These are phyloP conservation scores for Eutreptiella sp. DNA, from an alignment of 208 protist genomes.

Conservation along the genomic window DNA sequence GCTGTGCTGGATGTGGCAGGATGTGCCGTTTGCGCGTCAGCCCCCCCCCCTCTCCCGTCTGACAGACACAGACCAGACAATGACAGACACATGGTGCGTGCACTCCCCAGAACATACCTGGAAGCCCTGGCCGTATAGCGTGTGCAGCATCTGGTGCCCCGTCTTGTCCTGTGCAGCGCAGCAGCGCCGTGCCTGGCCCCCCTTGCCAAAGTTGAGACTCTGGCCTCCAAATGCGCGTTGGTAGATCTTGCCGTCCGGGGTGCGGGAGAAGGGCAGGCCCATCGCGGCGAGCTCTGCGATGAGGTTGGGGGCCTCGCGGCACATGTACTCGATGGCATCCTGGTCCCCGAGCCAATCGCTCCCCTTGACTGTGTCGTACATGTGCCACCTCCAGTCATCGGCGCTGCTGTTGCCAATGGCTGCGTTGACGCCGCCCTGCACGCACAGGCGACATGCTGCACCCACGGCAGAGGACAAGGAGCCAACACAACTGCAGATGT, in stretches of 20 bases:
- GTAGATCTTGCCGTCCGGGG: constrained; percentile 97
- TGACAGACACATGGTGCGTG: too few species aligned
- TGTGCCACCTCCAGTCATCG: constrained; percentile 98
- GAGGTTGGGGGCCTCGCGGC: constrained; percentile 84
- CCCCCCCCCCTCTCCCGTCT: too few species aligned
- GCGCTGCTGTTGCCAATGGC: constrained; percentile 95
- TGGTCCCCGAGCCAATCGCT: constrained; percentile 97
- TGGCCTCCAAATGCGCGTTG: constrained; percentile 98
- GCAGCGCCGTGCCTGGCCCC: constrained; percentile 91
- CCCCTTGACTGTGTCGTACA: constrained; percentile 99
- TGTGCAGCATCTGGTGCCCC: constrained; percentile 98
- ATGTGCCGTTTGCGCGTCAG: too few species aligned
- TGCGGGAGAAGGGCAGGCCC: constrained; percentile 97
- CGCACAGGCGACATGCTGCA: too few species aligned
- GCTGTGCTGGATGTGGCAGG: too few species aligned
- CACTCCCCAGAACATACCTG: too few species aligned
- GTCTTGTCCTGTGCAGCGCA: constrained; percentile 96
- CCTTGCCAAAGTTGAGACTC: constrained; percentile 92
- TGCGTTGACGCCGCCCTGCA: constrained; percentile 96
- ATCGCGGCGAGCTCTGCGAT: constrained; percentile 94
- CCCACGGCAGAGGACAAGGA: background rate
- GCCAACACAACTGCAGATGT: constrained; percentile 25
- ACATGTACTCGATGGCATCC: constrained; percentile 99
- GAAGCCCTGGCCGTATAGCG: constrained; percentile 95
- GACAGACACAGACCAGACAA: too few species aligned